phyloP scores from a whole-genome alignment of 805 yeast genomes.

The Yarrowia divulgata region DNA sequence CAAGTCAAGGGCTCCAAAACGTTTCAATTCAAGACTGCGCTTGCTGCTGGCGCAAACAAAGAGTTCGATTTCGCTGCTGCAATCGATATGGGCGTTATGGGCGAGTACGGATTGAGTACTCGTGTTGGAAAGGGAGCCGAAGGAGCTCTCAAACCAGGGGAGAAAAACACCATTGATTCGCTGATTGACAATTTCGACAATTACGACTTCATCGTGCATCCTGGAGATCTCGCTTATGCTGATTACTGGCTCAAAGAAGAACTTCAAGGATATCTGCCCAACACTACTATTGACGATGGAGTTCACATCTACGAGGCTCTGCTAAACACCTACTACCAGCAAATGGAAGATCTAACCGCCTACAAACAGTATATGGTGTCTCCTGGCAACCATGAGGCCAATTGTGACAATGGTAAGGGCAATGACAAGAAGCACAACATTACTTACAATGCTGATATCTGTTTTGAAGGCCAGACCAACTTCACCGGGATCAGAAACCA shows the following conservation, averaged over 20 bases:
- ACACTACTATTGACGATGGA: constrained; percentile 39
- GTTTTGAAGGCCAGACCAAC: constrained; percentile 46
- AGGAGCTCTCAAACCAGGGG: constrained; percentile 35
- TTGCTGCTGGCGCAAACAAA: constrained; percentile 41
- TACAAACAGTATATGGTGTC: constrained; percentile 45
- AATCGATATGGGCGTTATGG: constrained; percentile 37
- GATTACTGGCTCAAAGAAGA: constrained; percentile 48
- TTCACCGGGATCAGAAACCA: constrained; percentile 47
- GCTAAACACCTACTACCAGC: constrained; percentile 44
- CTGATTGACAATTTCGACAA: constrained; percentile 41
- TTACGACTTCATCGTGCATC: constrained; percentile 46
- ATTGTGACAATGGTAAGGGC: constrained; percentile 43
- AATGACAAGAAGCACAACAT: constrained; percentile 36
- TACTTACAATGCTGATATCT: constrained; percentile 41
- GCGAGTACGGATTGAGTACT: constrained; percentile 36
- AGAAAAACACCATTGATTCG: constrained; percentile 43
- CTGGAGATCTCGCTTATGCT: constrained; percentile 50
- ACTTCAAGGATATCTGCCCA: constrained; percentile 41
- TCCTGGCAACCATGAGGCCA: constrained; percentile 47
- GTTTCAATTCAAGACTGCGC: constrained; percentile 41
- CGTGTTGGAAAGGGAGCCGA: constrained; percentile 31
- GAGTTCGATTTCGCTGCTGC: constrained; percentile 33
- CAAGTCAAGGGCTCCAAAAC: constrained; percentile 42
- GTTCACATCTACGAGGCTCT: constrained; percentile 43
- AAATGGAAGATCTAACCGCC: constrained; percentile 43